phyloP scores from a whole-genome alignment of 352 stramenopile genomes.

The Pilasporangium apinafurcum region DNA sequence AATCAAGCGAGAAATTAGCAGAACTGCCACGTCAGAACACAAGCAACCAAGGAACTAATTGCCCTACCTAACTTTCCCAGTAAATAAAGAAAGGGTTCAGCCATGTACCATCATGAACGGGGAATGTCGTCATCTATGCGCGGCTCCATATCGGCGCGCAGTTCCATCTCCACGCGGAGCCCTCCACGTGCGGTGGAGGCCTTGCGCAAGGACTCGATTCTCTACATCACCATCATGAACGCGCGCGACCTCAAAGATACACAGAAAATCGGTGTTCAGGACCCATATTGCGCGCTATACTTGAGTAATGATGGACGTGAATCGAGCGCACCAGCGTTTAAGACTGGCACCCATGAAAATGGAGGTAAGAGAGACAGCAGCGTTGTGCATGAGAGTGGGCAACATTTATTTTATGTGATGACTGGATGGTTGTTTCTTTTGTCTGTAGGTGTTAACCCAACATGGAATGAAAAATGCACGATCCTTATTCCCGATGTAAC shows the following conservation, averaged over 20 bases:
- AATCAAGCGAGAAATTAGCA: neutral
- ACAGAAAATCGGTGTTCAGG: conserved; percentile 65
- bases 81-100: neutral
- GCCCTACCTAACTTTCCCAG: neutral
- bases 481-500: conserved; percentile 64
- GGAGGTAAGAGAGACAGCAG: conserved; percentile 20
- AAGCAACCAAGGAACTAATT: neutral
- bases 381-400: neutral
- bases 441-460: conserved; percentile 34
- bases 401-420: neutral
- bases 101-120: too few species aligned
- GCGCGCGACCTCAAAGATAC: conserved; percentile 62
- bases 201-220: conserved; percentile 65
- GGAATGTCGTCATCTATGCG: too few species aligned
- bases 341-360: conserved; percentile 69
- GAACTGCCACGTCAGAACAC: neutral
- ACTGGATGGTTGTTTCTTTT: neutral
- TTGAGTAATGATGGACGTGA: conserved; percentile 50
- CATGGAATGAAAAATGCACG: conserved; percentile 75
- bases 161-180: conserved; percentile 2
- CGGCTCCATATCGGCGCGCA: conserved; percentile 7
- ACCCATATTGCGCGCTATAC: conserved; percentile 64
- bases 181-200: conserved; percentile 3
- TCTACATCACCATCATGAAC: conserved; percentile 62
- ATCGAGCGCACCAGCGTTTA: conserved; percentile 46